Base-by-base conservation (phyloP, 768 basidiomycete genomes). In the Lactarius indigo region DNA sequence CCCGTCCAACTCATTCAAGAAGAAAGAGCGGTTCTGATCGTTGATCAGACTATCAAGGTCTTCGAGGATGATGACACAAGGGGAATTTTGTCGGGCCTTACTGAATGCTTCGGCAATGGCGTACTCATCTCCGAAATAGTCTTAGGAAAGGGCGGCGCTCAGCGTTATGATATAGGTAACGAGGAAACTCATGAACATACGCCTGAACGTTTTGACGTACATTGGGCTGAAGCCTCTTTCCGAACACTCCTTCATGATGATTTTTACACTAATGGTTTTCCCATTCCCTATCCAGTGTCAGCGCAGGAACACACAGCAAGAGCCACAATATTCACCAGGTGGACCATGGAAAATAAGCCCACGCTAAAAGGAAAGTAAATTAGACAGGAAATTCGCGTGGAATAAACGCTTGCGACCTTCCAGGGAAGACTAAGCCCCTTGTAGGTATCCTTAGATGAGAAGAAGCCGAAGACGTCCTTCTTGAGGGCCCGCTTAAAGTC, bases 1-100 rank as follows among this genome's bases (percentile, higher is more conserved):
- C 1, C 92, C 92, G 68, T 94, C 92, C 9, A 92, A 78, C 73
- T 94, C 88, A 73, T 95, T 95, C 57, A 95, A 80, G 84, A 94
- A 94, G 81, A 91, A 94, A 2, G 91, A 91, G 35, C 92, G 85
- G 72, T 93, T 94, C 8, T 73, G 59, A 71, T 92, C 85, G 66
- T 85, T 91, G 78, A 95, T 90, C 42, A 93, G 81, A 69, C 88
- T 89, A 71, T 95, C 93, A 8, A 94, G 76, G 69, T 87, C 86
- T 70, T 87, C 86, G n/a, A 87, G 70, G 57, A 87, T 76, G 60
- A 90, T 69, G 55, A 91, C 83, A 69, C 88, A 91, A 37, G 90
- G 90, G 1, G 88, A 72, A 67, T 84, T 72, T 74, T 84, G 82
- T 39, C 92, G 83, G n/a, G 93, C 91, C 72, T 90, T 88, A 59